These are phyloP conservation scores for Alternaria arbusti DNA, from an alignment of 2,329 filamentous ascomycete species.

Conservation along the genomic window DNA sequence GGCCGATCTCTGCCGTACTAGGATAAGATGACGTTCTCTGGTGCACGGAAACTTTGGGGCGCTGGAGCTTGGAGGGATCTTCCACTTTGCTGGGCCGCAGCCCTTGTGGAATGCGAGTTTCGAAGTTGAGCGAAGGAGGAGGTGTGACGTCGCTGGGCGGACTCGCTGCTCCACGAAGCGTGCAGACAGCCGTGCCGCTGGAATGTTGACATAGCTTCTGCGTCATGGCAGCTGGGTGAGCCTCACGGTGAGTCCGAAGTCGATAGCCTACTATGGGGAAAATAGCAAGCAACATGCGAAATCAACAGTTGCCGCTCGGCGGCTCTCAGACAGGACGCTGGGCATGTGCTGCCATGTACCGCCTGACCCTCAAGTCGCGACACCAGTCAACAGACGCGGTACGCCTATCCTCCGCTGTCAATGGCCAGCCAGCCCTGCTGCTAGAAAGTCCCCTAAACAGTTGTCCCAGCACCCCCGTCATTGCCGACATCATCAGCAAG, in stretches of 20 bases:
- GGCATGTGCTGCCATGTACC: not conserved
- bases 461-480: slow-evolving; percentile 17
- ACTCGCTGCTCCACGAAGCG: not conserved
- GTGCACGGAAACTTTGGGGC: slow-evolving; percentile 13
- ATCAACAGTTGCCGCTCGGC: not conserved
- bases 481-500: slow-evolving; percentile 23
- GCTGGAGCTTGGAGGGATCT: slow-evolving; percentile 10
- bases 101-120: slow-evolving; percentile 9
- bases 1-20: slow-evolving; percentile 12
- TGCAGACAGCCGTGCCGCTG: not conserved
- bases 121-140: not conserved
- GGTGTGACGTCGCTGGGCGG: slow-evolving; percentile 10
- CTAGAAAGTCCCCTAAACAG: slow-evolving; percentile 20
- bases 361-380: slow-evolving; percentile 2
- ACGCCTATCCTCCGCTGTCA: not conserved
- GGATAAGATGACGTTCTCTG: slow-evolving; percentile 23
- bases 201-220: not conserved
- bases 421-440: slow-evolving; percentile 13
- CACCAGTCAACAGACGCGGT: slow-evolving; percentile 7
- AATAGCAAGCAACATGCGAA: not conserved
- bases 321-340: not conserved
- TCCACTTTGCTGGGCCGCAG: slow-evolving; percentile 19
- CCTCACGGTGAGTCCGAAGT: not conserved
- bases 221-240: slow-evolving; percentile 1
- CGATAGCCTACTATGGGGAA: not conserved